phyloP scores from a whole-genome alignment of 352 stramenopile species.

The Globisporangium mamillatum region DNA sequence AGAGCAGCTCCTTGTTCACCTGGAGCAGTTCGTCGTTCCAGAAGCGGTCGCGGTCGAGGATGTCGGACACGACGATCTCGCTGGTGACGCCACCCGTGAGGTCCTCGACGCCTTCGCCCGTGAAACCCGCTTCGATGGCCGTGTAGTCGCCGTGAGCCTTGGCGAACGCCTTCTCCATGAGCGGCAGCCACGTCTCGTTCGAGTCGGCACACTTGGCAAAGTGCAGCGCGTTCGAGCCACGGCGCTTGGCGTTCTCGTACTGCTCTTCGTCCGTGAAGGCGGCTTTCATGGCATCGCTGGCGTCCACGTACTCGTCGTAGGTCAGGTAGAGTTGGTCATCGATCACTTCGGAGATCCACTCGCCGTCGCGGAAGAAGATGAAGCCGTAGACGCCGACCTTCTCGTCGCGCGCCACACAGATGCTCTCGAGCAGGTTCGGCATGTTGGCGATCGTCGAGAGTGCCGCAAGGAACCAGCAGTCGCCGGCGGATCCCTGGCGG shows the following conservation, averaged over 20 bases:
- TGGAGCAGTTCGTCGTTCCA: constrained; percentile 29
- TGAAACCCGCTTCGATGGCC: constrained; percentile 54
- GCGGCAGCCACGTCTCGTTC: constrained; percentile 74
- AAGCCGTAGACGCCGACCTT: constrained; percentile 45
- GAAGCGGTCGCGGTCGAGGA: constrained; percentile 13
- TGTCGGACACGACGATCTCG: constrained; percentile 17
- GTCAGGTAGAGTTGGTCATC: constrained; percentile 42
- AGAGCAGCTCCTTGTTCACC: constrained; percentile 38
- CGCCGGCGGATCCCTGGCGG: constrained; percentile 60
- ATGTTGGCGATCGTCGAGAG: constrained; percentile 67
- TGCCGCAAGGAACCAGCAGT: constrained; percentile 82
- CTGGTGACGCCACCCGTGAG: constrained; percentile 40
- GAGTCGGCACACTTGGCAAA: constrained; percentile 40
- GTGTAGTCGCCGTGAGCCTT: constrained; percentile 77
- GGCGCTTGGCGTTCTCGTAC: constrained; percentile 26
- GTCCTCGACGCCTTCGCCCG: constrained; percentile 40
- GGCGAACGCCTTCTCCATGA: constrained; percentile 87
- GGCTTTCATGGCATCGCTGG: constrained; percentile 12
- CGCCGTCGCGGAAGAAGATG: constrained; percentile 47
- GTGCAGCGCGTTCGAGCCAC: constrained; percentile 32
- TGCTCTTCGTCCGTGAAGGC: constrained; percentile 24
- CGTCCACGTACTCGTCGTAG: constrained; percentile 22
- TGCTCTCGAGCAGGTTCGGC: constrained; percentile 54
- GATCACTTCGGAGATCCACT: constrained; percentile 40
- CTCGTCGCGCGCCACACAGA: constrained; percentile 42